Percentiles rank a stretch among this genome's conserved stretches.
These are phyloP conservation scores for Aspergillus mulundensis DNA, from an alignment of 495 filamentous ascomycete genomes.

Conservation along the genomic window DNA sequence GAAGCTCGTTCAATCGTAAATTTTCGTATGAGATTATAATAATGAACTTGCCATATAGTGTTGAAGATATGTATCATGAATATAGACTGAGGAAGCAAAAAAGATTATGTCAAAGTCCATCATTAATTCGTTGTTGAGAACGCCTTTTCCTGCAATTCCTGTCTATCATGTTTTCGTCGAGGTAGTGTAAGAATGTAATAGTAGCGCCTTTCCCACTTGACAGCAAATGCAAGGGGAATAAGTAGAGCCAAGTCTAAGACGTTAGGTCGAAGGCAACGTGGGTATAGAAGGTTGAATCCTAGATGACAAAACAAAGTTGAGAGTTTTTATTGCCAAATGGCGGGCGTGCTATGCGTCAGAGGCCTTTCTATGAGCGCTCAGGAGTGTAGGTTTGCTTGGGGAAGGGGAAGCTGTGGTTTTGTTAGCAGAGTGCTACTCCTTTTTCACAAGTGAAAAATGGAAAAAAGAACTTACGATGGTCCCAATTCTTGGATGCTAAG, in stretches of 20 bases:
- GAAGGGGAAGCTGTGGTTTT: slow-evolving; percentile 62
- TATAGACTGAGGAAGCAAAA: background rate
- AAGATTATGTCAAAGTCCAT: slow-evolving; percentile 7
- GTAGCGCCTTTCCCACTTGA: slow-evolving; percentile 9
- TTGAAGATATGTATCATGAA: slow-evolving; percentile 7
- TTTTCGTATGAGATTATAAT: no score
- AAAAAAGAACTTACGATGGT: slow-evolving; percentile 69
- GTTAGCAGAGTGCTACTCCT: slow-evolving; percentile 13
- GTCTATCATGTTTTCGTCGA: slow-evolving; percentile 21
- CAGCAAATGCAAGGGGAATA: slow-evolving; percentile 2
- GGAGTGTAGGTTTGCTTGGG: slow-evolving; percentile 73
- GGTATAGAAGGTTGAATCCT: slow-evolving; percentile 52
- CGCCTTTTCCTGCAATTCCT: slow-evolving; percentile 24
- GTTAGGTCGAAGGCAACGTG: slow-evolving; percentile 36
- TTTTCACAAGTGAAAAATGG: background rate
- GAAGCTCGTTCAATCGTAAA: background rate
- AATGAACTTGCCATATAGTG: background rate
- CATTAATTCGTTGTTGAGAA: slow-evolving; percentile 45
- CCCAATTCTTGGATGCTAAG: slow-evolving; percentile 91
- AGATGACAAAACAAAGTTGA: slow-evolving; percentile 18
- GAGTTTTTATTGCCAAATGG: slow-evolving; percentile 14
- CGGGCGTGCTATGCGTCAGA: background rate
- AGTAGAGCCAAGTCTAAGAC: slow-evolving; percentile 22
- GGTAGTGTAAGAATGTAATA: slow-evolving; percentile 1
- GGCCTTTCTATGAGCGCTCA: slow-evolving; percentile 29